Evolutionary conservation across 352 stramenopile species (phyloP), one percentile per base, ranked within the genome.

Genomic region (Halophytophthora polymorphica): DNA sequence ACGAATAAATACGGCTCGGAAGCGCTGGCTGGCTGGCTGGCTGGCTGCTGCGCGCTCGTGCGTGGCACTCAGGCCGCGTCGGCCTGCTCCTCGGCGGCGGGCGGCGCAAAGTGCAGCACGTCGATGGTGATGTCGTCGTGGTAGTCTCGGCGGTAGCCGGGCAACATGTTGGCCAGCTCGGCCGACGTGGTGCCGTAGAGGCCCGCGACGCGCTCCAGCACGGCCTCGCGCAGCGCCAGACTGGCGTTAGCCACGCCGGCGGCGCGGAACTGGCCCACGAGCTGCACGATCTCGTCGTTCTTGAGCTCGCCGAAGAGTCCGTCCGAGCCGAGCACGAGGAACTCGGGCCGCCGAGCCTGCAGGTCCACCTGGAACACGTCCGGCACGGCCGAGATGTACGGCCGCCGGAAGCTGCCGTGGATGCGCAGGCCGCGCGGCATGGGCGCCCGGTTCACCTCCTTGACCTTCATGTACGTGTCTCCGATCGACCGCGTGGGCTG

Each of bases 391-490:
- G 72, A 71, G 61, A 87, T 82, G 45, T 87, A 87, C 4, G 76
- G 76, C 11, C 71, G 60, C 43, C 66, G 66, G 55, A 87, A 87
- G 53, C 43, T 77, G 28, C 76, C 76, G 14, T 60, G 56, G 49
- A 87, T 79, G 11, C 76, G 76, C 28, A 87, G 58, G 1, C 73
- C 73, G 14, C 71, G 71, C 13, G 76, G 76, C 76, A 87, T 87
- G 4, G 76, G 76, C 18, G 69, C 58, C 2, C 65, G 59, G 60
- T 87, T 87, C 56, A 87, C 76, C 18, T 87, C 71, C 45, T 83
- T 79, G n/a, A 83, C 66, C 42, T 87, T 87, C 76, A 87, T 87
- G 60, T 87, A 87, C 33, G 73, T 87, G 50, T 87, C 76, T 21
- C 76, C 76, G 35, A 87, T 74, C 25, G 69, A 82, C 3, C 76